Base-by-base conservation (phyloP, 805 yeast species). In the Wickerhamiella sorbophila region DNA sequence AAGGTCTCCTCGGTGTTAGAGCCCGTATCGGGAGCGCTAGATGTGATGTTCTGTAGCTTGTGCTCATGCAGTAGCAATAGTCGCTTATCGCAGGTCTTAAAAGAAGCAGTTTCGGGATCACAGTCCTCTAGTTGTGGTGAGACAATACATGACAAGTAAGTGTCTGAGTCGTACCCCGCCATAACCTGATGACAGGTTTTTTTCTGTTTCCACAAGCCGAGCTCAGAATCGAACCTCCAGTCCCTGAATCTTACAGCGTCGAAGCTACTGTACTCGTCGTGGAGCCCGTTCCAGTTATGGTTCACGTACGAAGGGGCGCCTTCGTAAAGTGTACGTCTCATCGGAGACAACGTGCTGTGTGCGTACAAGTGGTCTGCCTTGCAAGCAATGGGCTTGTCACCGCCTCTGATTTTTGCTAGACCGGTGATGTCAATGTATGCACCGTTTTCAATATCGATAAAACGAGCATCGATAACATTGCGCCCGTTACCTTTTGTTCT, bases 361-460 rank as follows among this genome's bases (percentile, higher is more conserved):
- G 61, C 54, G 55, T 72, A 72, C 47, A 65, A 68, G 56, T 82
- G 86, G 45, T 65, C 58, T 53, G 76, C 74, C 39, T 74, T 66
- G 59, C 82, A 75, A 45, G 68, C 62, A 47, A 61, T 60, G 5
- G 48, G 50, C 16, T 40, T 44, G 27, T 42, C 48, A 24, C 41
- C 40, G 5, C 44, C 48, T 33, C 42, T 44, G 20, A 53, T 52
- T 31, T 53, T 54, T 10, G 66, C 59, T 29, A 69, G 52, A 3
- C 77, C 84, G 2, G 74, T 69, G 41, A 77, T 64, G 50, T 76
- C 81, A 42, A 77, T 63, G 51, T 72, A 77, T 9, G 68, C 54
- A 8, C 83, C 83, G 1, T 77, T 69, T 42, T 70, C 70, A 14
- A 68, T 63, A 53, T 77, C 83, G 43, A 77, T 72, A 52, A 77